Evolutionary conservation across 331 rosid species (phyloP).

Genomic region (Pyrus hybrid): DNA sequence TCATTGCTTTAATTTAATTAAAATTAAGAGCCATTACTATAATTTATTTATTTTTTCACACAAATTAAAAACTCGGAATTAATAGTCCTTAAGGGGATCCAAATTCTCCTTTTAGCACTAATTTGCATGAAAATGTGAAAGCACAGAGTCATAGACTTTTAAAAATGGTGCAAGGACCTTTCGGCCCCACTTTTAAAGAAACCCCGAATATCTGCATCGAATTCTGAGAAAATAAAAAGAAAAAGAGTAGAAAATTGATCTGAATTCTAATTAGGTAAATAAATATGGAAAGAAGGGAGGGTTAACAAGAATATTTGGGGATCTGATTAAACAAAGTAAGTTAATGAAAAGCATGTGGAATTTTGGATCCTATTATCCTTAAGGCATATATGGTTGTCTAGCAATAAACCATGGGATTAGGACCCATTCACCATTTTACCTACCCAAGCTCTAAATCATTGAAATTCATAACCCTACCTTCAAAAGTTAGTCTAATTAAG

Average conservation of each 20-base stretch:
- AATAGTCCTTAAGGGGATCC: too few species aligned
- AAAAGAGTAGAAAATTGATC: too few species aligned
- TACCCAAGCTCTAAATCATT: neutral
- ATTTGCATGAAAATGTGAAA: neutral
- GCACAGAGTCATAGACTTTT: neutral
- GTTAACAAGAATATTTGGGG: too few species aligned
- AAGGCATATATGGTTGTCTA: neutral
- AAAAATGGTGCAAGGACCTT: neutral
- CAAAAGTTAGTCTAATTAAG: neutral
- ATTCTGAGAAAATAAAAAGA: neutral
- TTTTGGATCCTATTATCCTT: neutral
- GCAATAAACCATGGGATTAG: neutral
- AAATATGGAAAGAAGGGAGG: too few species aligned
- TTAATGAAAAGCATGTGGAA: too few species aligned
- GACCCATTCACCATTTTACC: neutral
- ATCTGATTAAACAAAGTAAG: too few species aligned
- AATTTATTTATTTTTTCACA: too few species aligned
- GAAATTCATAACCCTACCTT: neutral
- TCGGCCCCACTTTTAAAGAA: neutral
- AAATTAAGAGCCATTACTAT: too few species aligned
- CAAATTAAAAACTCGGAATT: too few species aligned
- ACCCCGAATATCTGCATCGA: conserved; percentile 13
- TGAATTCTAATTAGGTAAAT: too few species aligned
- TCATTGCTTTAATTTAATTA: too few species aligned
- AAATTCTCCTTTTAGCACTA: neutral